phyloP scores from a whole-genome alignment of 2,329 filamentous ascomycete species.

The Chalaropsis ovoidea region DNA sequence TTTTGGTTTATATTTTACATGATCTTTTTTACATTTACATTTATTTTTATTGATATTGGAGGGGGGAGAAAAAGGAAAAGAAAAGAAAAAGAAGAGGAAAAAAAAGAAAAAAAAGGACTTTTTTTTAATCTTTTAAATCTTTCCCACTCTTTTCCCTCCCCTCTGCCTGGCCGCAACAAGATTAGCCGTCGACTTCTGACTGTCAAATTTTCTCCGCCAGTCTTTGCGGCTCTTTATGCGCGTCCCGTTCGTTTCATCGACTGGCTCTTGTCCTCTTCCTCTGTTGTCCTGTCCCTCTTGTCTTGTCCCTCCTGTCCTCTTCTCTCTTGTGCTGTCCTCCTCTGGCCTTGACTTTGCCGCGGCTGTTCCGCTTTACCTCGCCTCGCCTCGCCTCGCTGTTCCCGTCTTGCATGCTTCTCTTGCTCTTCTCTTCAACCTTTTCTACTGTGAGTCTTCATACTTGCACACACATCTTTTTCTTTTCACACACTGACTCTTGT shows the following conservation, averaged over 20 bases:
- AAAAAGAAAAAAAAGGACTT: neutral
- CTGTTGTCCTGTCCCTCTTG: neutral
- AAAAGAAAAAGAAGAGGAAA: neutral
- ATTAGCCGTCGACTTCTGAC: neutral
- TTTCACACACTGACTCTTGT: no score
- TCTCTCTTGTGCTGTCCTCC: no score
- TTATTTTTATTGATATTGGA: conserved; percentile 4
- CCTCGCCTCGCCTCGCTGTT: no score
- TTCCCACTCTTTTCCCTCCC: neutral
- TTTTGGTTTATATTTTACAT: conserved; percentile 12
- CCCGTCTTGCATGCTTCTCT: no score
- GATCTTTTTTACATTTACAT: conserved; percentile 16
- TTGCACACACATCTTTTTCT: no score
- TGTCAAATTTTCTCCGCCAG: neutral
- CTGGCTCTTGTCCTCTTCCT: neutral
- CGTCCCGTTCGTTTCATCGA: no score
- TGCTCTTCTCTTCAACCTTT: no score
- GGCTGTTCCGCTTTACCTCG: neutral
- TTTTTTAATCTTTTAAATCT: conserved; percentile 8
- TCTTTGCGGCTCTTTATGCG: neutral
- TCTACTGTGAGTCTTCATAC: no score
- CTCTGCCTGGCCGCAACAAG: conserved; percentile 4
- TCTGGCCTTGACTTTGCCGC: neutral
- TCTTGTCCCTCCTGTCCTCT: neutral
- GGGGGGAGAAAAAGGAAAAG: neutral